Evolutionary conservation across 495 filamentous ascomycete genomes (phyloP).

Genomic region (Aspergillus sclerotioniger): DNA sequence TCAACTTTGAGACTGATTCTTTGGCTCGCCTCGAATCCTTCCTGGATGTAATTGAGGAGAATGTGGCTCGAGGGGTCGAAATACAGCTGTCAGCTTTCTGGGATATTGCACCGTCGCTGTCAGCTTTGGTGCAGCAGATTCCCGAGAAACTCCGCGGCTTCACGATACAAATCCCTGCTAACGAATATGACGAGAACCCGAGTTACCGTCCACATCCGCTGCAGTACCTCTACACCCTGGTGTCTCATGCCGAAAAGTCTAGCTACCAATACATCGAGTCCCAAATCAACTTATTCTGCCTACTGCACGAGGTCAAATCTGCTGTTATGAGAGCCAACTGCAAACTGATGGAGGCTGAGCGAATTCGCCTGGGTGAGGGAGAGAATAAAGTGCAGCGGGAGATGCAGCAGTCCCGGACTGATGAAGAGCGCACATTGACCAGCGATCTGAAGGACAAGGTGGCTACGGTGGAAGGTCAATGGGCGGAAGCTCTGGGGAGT

Average conservation of each 20-base stretch:
- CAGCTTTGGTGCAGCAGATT: conserved; percentile 73
- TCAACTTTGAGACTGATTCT: conserved; percentile 62
- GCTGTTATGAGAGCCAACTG: conserved; percentile 63
- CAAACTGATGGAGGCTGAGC: conserved; percentile 55
- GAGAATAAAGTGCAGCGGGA: conserved; percentile 49
- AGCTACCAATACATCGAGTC: conserved; percentile 96
- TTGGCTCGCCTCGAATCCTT: conserved; percentile 75
- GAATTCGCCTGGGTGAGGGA: conserved; percentile 54
- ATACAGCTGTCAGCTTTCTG: conserved; percentile 90
- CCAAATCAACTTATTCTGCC: conserved; percentile 88
- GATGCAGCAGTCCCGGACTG: conserved; percentile 58
- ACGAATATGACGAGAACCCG: conserved; percentile 84
- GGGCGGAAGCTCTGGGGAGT: conserved; percentile 65
- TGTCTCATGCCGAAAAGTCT: conserved; percentile 82
- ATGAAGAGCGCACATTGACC: conserved; percentile 68
- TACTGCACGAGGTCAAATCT: conserved; percentile 89
- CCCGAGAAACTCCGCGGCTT: conserved; percentile 60
- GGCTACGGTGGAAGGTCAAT: conserved; percentile 83
- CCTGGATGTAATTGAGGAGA: conserved; percentile 75
- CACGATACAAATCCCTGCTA: conserved; percentile 62
- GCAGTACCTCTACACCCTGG: conserved; percentile 81
- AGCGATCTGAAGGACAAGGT: conserved; percentile 93
- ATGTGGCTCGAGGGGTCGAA: conserved; percentile 84
- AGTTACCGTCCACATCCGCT: conserved; percentile 73
- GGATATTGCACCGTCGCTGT: conserved; percentile 88